Evolutionary conservation across 2,329 filamentous ascomycete genomes (phyloP), one percentile per base, ranked within the genome.

Genomic region (Fusarium nelsonii): DNA sequence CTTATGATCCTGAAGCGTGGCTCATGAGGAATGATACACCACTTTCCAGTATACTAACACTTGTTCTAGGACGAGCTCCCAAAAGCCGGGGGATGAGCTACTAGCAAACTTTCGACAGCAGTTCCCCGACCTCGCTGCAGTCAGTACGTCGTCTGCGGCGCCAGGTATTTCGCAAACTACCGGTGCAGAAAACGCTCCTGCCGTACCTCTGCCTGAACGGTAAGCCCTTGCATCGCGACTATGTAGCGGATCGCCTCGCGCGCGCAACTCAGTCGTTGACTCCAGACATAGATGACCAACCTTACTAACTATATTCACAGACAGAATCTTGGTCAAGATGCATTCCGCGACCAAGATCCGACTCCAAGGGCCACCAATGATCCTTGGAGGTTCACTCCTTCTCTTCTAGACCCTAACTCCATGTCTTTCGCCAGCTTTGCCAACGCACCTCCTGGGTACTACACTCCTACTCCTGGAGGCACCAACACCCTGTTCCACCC

Each of bases 361-460:
- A 97, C 93, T 5, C 93, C 93, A 7, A 88, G 92, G 77, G 91
- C 90, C 18, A 87, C 91, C 41, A 90, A 91, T 74, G 94, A 97
- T 72, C 89, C 87, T 73, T 96, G 94, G 90, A 88, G 92, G 70
- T 94, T 97, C 75, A 97, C 94, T 4, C 93, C 94, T 6, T 96
- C 94, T 23, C 84, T 97, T 59, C 87, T 98, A 76, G 95, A 98
- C 76, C 90, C 93, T 18, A 93, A 91, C 78, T 92, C 92, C 32
- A 93, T 93, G 78, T 88, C 89, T 26, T 97, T 97, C 80, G 86
- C 89, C 63, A 85, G 86, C 58, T 95, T 97, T 75, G 89, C 91
- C 69, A 93, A 92, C 79, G 92, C 94, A 69, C 88, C 91, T 45
- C 88, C 92, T 16, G 92, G 91, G 15, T 96, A 96, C 80, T 97